Evolutionary conservation across 2,329 filamentous ascomycete genomes (phyloP).

Genomic region (Niveomyces coronatus): DNA sequence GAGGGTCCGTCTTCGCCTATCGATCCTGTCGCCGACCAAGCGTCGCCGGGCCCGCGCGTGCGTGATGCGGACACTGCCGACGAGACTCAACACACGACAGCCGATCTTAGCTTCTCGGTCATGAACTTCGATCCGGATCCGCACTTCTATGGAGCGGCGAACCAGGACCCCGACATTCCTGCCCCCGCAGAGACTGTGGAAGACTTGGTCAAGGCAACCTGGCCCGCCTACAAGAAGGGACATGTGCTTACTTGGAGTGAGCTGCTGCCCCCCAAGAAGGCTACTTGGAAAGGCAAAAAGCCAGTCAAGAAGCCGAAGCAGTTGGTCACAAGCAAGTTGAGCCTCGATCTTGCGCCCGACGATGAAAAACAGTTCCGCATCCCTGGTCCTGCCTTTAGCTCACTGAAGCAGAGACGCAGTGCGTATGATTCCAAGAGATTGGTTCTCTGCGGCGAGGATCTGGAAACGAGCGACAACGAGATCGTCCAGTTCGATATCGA

Average conservation of each 20-base stretch:
- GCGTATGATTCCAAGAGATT: slow-evolving; percentile 39
- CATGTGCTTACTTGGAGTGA: slow-evolving; percentile 70
- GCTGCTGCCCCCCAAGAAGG: slow-evolving; percentile 70
- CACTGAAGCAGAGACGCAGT: slow-evolving; percentile 46
- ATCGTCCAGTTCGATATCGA: slow-evolving; percentile 35
- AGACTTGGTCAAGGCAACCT: slow-evolving; percentile 69
- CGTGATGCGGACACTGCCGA: slow-evolving; percentile 28
- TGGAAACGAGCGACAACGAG: slow-evolving; percentile 23
- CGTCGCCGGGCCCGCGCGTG: slow-evolving; percentile 35
- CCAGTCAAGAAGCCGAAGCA: slow-evolving; percentile 71
- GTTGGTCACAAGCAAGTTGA: slow-evolving; percentile 77
- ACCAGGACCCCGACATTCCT: slow-evolving; percentile 54
- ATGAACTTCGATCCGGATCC: slow-evolving; percentile 40
- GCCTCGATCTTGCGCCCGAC: slow-evolving; percentile 74
- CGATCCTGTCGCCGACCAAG: slow-evolving; percentile 29
- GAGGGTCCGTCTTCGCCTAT: slow-evolving; percentile 44
- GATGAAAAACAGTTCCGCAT: slow-evolving; percentile 79
- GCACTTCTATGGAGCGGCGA: slow-evolving; percentile 32
- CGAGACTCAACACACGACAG: slow-evolving; percentile 22
- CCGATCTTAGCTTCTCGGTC: slow-evolving; percentile 26
- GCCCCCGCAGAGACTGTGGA: slow-evolving; percentile 61
- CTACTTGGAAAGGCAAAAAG: slow-evolving; percentile 67
- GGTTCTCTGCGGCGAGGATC: slow-evolving; percentile 33
- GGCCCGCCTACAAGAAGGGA: slow-evolving; percentile 69
- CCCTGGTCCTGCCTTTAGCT: slow-evolving; percentile 44